Evolutionary conservation across 2,329 filamentous ascomycete species (phyloP).

Genomic region (Hortaea sp.): DNA sequence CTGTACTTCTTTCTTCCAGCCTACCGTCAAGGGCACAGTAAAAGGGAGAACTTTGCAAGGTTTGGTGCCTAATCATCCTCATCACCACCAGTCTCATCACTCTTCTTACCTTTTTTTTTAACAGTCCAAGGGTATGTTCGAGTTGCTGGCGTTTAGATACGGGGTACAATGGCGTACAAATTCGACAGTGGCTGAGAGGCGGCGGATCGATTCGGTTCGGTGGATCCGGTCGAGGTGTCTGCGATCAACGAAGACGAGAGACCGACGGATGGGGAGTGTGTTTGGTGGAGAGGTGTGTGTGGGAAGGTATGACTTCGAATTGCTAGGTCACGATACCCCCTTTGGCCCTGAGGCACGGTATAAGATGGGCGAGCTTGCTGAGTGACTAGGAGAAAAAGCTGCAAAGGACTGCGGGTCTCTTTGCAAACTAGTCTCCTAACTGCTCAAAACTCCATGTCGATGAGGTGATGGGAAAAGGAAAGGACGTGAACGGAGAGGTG

Average conservation of each 20-base stretch:
- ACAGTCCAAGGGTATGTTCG: slow-evolving; percentile 4
- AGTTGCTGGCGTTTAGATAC: slow-evolving; percentile 1
- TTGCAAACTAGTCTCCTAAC: slow-evolving; percentile 1
- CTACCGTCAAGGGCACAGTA: too few relatives aligned
- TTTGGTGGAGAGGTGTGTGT: too few relatives aligned
- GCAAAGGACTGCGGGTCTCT: slow-evolving; percentile 1
- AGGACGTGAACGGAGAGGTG: slow-evolving; percentile 1
- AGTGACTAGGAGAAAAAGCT: slow-evolving; percentile 11
- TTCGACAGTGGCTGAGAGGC: neutral
- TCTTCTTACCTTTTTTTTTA: slow-evolving; percentile 6
- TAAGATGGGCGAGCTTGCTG: slow-evolving; percentile 9
- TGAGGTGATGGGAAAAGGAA: neutral
- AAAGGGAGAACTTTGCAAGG: too few relatives aligned
- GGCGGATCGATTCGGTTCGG: neutral
- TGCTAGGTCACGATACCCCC: slow-evolving; percentile 12
- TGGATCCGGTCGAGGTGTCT: slow-evolving; percentile 23
- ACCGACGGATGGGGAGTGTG: slow-evolving; percentile 14
- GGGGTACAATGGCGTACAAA: slow-evolving; percentile 4
- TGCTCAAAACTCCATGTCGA: slow-evolving; percentile 8
- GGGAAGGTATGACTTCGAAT: too few relatives aligned
- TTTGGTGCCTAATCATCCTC: too few relatives aligned
- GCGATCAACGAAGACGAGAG: slow-evolving; percentile 34
- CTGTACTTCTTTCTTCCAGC: too few relatives aligned
- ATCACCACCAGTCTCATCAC: too few relatives aligned
- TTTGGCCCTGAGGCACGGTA: slow-evolving; percentile 8